phyloP scores from a whole-genome alignment of 768 basidiomycete species.

The Rhodotorula babjevae region DNA sequence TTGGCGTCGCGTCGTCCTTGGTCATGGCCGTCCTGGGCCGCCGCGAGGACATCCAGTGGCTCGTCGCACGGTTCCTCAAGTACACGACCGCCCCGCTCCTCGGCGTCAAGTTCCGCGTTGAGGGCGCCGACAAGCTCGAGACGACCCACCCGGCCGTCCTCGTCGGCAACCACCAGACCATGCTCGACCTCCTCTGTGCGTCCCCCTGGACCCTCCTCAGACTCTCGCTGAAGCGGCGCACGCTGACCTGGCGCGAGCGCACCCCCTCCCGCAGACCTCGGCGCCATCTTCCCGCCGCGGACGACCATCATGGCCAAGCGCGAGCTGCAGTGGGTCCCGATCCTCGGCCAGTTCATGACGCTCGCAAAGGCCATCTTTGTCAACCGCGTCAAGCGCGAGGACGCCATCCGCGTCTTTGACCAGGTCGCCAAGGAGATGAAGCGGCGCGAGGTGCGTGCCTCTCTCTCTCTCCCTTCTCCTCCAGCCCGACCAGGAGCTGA shows the following conservation, averaged over 20 bases:
- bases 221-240: not conserved
- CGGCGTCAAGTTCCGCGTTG: conserved; percentile 67
- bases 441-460: conserved; percentile 45
- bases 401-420: conserved; percentile 68
- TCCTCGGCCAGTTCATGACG: conserved; percentile 80
- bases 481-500: not conserved
- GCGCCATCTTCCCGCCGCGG: conserved; percentile 72
- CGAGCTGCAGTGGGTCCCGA: conserved; percentile 73
- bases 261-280: conserved; percentile 36
- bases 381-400: conserved; percentile 63
- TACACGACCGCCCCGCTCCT: conserved; percentile 59
- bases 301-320: conserved; percentile 90
- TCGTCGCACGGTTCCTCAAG: conserved; percentile 82
- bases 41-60: conserved; percentile 59
- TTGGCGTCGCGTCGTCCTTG: conserved; percentile 65
- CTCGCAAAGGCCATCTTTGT: conserved; percentile 87
- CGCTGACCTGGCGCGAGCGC: not conserved
- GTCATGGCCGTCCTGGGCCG: conserved; percentile 64
- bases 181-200: conserved; percentile 77
- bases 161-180: conserved; percentile 87
- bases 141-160: conserved; percentile 49
- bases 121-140: conserved; percentile 79
- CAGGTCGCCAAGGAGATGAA: conserved; percentile 69
- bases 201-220: not conserved
- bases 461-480: not conserved